Evolutionary conservation across 2,329 filamentous ascomycete species (phyloP).

Genomic region (Pestalotiopsis fici): DNA sequence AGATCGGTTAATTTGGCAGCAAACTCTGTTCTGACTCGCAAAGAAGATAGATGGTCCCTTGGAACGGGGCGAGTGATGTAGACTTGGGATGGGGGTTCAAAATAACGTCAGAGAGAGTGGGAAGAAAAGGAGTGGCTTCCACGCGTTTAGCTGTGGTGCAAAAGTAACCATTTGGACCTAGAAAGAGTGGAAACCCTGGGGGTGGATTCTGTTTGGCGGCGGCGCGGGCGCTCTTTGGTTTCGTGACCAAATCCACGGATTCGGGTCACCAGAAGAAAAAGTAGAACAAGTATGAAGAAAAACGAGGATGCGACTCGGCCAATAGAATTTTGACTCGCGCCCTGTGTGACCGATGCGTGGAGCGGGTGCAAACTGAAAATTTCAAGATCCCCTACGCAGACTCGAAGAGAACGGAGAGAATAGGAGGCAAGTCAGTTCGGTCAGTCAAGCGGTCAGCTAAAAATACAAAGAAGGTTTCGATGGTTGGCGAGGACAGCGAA

Average conservation of each 20-base stretch:
- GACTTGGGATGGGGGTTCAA: background rate
- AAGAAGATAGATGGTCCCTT: background rate
- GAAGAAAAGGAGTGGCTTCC: background rate
- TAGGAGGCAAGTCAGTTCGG: background rate
- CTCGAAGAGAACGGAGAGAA: background rate
- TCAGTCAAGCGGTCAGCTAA: constrained; percentile 1
- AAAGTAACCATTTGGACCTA: background rate
- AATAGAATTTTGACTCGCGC: constrained; percentile 1
- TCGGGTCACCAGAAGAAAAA: background rate
- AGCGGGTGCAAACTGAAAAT: background rate
- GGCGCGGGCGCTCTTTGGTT: background rate
- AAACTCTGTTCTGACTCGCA: constrained; percentile 3
- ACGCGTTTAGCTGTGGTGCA: too few relatives aligned
- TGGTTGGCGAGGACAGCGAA: background rate
- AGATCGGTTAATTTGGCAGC: constrained; percentile 1
- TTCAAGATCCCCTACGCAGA: background rate
- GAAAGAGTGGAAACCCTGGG: background rate
- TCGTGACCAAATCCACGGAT: background rate
- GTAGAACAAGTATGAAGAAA: background rate
- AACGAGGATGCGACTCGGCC: background rate
- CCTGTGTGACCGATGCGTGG: background rate
- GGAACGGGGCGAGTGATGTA: background rate
- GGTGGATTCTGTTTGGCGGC: background rate
- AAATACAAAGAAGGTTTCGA: constrained; percentile 1
- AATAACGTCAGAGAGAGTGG: background rate